phyloP scores from a whole-genome alignment of 1,284 basidiomycete species.

The Rhodofomes roseus region DNA sequence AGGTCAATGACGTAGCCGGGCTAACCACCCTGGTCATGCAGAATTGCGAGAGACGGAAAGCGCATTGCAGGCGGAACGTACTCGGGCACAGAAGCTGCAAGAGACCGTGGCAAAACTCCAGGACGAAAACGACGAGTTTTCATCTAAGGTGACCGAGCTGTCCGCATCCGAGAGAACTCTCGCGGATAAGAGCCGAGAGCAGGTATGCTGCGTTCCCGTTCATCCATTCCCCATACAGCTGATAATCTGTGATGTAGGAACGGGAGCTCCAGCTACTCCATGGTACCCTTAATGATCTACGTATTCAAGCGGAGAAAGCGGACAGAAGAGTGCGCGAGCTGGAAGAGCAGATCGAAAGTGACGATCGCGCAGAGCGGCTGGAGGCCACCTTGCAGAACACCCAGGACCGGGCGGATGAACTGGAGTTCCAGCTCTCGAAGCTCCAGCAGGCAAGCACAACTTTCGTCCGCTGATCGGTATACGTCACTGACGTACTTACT shows the following conservation, averaged over 20 bases:
- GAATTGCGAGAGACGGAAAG: constrained; percentile 45
- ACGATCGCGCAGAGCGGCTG: constrained; percentile 71
- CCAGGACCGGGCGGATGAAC: constrained; percentile 74
- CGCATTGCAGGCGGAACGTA: constrained; percentile 41
- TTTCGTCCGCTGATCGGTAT: constrained; percentile 1
- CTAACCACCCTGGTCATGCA: constrained; percentile 20
- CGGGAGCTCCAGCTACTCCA: constrained; percentile 63
- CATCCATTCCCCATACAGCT: background rate
- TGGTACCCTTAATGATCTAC: constrained; percentile 49
- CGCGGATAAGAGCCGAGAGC: constrained; percentile 56
- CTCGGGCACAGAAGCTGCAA: constrained; percentile 36
- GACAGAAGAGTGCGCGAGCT: constrained; percentile 62
- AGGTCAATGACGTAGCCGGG: background rate
- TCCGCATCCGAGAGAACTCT: constrained; percentile 51
- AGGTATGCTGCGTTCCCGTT: constrained; percentile 36
- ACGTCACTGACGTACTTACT: constrained; percentile 1
- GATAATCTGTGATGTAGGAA: constrained; percentile 40
- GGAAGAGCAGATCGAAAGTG: constrained; percentile 76
- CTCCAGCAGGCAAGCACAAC: constrained; percentile 58
- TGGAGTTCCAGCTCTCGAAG: constrained; percentile 76
- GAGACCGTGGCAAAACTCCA: constrained; percentile 41
- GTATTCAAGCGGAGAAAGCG: constrained; percentile 48
- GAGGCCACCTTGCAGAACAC: constrained; percentile 71
- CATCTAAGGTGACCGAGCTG: constrained; percentile 38
- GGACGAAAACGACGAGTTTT: constrained; percentile 26